Conservation (phyloP, 73 alveolate species). For the Diophrys sp. region DNA sequence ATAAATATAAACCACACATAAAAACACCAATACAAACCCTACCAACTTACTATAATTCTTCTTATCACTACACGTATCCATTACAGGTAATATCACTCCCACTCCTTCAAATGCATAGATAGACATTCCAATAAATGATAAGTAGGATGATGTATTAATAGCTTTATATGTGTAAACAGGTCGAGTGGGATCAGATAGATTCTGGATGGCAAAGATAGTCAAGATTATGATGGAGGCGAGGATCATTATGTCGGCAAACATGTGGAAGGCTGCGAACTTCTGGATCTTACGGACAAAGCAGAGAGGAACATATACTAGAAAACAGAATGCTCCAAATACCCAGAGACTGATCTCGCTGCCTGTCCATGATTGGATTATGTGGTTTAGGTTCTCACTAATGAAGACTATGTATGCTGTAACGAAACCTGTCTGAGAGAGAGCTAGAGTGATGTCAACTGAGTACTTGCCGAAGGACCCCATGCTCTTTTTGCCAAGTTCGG, state of each 20-base stretch:
- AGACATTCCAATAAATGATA: slow-evolving; percentile 32
- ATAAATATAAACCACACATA: slow-evolving; percentile 1
- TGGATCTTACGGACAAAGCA: slow-evolving; percentile 46
- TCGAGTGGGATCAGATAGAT: background rate
- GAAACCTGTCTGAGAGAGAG: slow-evolving; percentile 37
- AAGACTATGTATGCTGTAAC: slow-evolving; percentile 37
- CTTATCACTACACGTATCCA: slow-evolving; percentile 35
- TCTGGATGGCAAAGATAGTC: background rate
- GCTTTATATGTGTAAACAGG: background rate
- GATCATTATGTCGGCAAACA: slow-evolving; percentile 47
- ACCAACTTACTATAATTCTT: background rate
- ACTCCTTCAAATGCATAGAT: slow-evolving; percentile 64
- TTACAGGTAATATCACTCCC: slow-evolving; percentile 50
- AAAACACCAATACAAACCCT: background rate
- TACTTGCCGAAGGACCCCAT: slow-evolving; percentile 9
- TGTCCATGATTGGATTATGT: background rate
- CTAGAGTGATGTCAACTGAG: slow-evolving; percentile 12
- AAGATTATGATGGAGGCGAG: slow-evolving; percentile 14
- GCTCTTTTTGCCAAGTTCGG: slow-evolving; percentile 9
- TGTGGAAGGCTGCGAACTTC: slow-evolving; percentile 45
- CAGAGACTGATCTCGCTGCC: background rate
- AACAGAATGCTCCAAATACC: slow-evolving; percentile 18
- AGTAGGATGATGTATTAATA: background rate
- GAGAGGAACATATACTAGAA: slow-evolving; percentile 31
- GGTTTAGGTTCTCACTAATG: slow-evolving; percentile 14